These are phyloP conservation scores for Colletotrichum sp. DNA, from an alignment of 2,329 filamentous ascomycete species.

Conservation along the genomic window DNA sequence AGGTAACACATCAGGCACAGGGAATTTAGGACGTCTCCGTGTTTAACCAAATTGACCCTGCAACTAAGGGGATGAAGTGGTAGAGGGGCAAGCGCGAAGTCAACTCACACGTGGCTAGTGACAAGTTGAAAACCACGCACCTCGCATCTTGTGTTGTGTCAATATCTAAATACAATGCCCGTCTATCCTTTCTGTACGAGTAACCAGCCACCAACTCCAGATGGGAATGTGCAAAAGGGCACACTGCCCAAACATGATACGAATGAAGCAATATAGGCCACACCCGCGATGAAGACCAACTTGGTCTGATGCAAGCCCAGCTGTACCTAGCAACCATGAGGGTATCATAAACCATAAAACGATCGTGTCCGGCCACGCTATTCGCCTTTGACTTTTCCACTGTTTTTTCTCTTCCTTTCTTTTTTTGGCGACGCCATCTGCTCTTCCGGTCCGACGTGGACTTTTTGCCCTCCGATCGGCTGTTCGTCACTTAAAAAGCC, in stretches of 20 bases:
- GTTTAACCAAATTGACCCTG: neutral
- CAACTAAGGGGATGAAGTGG: neutral
- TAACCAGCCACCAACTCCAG: neutral
- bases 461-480: neutral
- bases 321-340: neutral
- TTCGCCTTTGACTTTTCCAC: too few relatives aligned
- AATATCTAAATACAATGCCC: neutral
- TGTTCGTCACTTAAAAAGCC: slow-evolving; percentile 27
- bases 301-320: neutral
- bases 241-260: neutral
- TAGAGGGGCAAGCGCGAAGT: neutral
- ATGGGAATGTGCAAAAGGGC: neutral
- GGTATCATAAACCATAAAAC: slow-evolving; percentile 22
- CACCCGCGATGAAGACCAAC: neutral
- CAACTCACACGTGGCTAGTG: neutral
- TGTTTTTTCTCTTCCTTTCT: neutral
- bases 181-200: neutral
- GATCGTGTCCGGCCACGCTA: neutral
- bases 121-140: neutral
- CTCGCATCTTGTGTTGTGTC: neutral
- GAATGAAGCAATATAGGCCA: neutral
- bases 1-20: too few relatives aligned
- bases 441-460: neutral
- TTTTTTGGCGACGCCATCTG: neutral
- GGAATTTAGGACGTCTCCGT: too few relatives aligned